These are phyloP conservation scores for Monosporascus sp. DNA, from an alignment of 2,329 filamentous ascomycete species.

Conservation along the genomic window DNA sequence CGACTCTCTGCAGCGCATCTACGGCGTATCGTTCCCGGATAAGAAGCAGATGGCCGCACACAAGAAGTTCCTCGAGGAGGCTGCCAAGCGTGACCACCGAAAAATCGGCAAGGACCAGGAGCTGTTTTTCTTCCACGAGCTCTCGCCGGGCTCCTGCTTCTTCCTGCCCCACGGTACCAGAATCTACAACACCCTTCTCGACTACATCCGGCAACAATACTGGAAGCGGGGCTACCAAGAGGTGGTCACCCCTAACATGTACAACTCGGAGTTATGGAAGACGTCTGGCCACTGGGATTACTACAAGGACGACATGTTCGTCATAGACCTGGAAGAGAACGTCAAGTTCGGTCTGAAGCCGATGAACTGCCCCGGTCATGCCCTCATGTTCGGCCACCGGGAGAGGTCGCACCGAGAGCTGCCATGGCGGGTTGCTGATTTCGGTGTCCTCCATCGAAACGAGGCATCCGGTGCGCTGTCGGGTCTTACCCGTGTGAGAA, in stretches of 20 bases:
- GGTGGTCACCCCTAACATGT: constrained; percentile 96
- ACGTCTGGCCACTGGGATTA: constrained; percentile 90
- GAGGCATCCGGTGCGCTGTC: constrained; percentile 77
- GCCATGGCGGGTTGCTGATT: constrained; percentile 80
- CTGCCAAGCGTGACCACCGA: constrained; percentile 93
- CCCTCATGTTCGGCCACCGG: constrained; percentile 72
- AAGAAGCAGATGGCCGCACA: constrained; percentile 93
- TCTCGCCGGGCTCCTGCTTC: constrained; percentile 90
- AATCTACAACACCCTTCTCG: constrained; percentile 85
- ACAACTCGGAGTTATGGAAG: constrained; percentile 89
- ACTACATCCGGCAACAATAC: constrained; percentile 80
- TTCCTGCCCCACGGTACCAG: constrained; percentile 87
- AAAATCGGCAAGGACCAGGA: constrained; percentile 94
- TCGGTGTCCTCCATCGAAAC: constrained; percentile 81
- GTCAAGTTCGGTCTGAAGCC: constrained; percentile 81
- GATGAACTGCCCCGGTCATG: constrained; percentile 91
- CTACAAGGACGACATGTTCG: constrained; percentile 94
- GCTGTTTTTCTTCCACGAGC: constrained; percentile 93
- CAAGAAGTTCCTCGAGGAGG: constrained; percentile 92
- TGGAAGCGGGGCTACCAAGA: constrained; percentile 91
- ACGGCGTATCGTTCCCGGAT: constrained; percentile 90
- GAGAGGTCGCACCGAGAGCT: constrained; percentile 73
- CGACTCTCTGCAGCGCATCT: constrained; percentile 92
- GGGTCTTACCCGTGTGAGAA: constrained; percentile 75
- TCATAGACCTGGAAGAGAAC: constrained; percentile 49